Percentiles rank a stretch among this genome's conserved stretches.
phyloP scores from a whole-genome alignment of 257 asterid genomes.

The Solanum chiquidenum region DNA sequence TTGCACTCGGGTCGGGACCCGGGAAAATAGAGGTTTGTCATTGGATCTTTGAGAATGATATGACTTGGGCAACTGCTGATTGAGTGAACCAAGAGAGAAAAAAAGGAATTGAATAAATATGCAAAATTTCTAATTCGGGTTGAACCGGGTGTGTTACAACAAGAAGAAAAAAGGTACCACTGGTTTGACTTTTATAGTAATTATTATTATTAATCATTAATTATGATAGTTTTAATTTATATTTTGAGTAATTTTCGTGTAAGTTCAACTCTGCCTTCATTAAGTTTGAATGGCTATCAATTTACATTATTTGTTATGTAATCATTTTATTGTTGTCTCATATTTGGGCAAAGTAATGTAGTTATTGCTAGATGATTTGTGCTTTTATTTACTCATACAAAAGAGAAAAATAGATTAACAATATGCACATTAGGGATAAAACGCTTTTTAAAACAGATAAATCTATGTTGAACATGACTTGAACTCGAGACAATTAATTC shows the following conservation, averaged over 20 bases:
- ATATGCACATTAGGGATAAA: no score
- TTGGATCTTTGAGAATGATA: constrained; percentile 82
- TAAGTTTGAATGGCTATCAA: not conserved
- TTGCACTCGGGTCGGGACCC: constrained; percentile 66
- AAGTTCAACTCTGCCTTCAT: constrained; percentile 6
- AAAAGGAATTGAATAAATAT: not conserved
- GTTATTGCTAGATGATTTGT: not conserved
- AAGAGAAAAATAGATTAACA: not conserved
- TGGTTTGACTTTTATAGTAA: constrained; percentile 21
- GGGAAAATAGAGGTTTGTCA: constrained; percentile 90
- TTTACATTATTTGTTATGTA: constrained; percentile 5
- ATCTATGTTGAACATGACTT: fast-evolving
- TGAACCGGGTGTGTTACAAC: constrained; percentile 35
- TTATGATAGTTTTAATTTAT: constrained; percentile 18
- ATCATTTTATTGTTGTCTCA: not conserved
- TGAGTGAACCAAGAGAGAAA: constrained; percentile 8
- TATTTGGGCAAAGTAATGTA: not conserved
- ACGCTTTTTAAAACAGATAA: no score
- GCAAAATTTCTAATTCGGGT: constrained; percentile 3
- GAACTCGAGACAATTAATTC: no score
- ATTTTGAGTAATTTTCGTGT: not conserved
- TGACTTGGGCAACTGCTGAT: constrained; percentile 72
- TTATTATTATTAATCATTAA: not conserved
- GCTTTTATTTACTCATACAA: not conserved
- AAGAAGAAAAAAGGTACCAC: constrained; percentile 29